These are phyloP conservation scores for Blumeria hordei DNA, from an alignment of 2,329 filamentous ascomycete species.

Conservation along the genomic window DNA sequence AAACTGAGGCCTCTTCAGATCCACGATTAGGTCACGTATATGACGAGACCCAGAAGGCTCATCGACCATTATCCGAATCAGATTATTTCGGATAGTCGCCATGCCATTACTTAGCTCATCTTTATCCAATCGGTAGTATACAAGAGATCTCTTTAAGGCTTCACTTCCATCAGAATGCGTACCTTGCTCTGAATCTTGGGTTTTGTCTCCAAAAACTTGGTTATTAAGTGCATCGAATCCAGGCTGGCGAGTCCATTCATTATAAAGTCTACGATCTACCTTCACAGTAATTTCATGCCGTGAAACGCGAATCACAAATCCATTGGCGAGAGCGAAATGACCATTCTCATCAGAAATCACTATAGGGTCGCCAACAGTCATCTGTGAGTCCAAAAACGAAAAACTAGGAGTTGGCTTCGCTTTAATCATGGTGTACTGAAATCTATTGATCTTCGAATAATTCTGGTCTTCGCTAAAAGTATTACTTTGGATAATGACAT, in stretches of 20 bases:
- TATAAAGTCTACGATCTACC: slow-evolving; percentile 74
- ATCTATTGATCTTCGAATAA: slow-evolving; percentile 72
- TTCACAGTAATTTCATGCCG: slow-evolving; percentile 61
- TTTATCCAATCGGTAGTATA: slow-evolving; percentile 74
- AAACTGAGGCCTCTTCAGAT: slow-evolving; percentile 50
- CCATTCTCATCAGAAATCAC: slow-evolving; percentile 92
- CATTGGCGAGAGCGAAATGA: slow-evolving; percentile 83
- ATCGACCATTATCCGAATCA: slow-evolving; percentile 77
- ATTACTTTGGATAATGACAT: slow-evolving; percentile 61
- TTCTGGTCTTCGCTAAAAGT: slow-evolving; percentile 45
- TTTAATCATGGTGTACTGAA: slow-evolving; percentile 65
- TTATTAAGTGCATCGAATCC: slow-evolving; percentile 58
- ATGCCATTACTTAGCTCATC: slow-evolving; percentile 98
- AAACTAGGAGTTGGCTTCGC: slow-evolving; percentile 34
- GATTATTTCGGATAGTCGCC: slow-evolving; percentile 81
- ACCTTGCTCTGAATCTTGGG: slow-evolving; percentile 48
- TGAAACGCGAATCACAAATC: slow-evolving; percentile 59
- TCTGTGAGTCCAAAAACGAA: slow-evolving; percentile 78
- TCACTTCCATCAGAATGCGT: slow-evolving; percentile 23
- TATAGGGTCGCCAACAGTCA: slow-evolving; percentile 68
- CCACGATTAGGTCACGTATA: slow-evolving; percentile 59
- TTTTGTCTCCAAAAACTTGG: slow-evolving; percentile 74
- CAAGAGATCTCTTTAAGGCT: slow-evolving; percentile 24
- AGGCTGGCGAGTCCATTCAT: slow-evolving; percentile 49
- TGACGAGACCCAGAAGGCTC: slow-evolving; percentile 44